phyloP scores from a whole-genome alignment of 2,329 filamentous ascomycete species.

The Calonectria montana region DNA sequence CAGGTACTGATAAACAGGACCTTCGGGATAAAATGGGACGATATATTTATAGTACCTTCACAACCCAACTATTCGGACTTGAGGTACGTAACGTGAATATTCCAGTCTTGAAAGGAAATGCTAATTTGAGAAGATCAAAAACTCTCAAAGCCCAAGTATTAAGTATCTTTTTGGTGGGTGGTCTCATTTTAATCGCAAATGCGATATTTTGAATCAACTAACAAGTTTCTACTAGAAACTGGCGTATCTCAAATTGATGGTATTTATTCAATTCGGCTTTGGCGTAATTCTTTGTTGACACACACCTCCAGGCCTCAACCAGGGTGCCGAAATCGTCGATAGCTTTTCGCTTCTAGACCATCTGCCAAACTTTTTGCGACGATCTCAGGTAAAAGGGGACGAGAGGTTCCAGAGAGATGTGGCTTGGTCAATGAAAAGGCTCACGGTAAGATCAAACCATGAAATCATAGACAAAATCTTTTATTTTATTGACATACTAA shows the following conservation, averaged over 20 bases:
- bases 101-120: not conserved
- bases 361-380: not conserved
- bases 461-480: not conserved
- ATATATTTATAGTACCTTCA: constrained; percentile 19
- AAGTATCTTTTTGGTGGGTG: not conserved
- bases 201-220: not conserved
- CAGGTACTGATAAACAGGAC: not conserved
- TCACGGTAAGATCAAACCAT: not conserved
- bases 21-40: constrained; percentile 2
- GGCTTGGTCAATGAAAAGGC: constrained; percentile 8
- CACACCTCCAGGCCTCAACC: not conserved
- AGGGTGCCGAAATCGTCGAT: constrained; percentile 11
- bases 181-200: not conserved
- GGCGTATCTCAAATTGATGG: constrained; percentile 5
- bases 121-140: constrained; percentile 5
- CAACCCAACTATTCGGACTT: constrained; percentile 10
- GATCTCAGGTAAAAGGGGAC: not conserved
- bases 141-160: constrained; percentile 2
- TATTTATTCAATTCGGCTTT: not conserved
- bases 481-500: not conserved
- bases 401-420: constrained; percentile 9
- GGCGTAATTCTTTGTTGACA: not conserved
- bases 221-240: not conserved
- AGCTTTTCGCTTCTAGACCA: constrained; percentile 11
- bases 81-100: not conserved